Conservation (phyloP, 2,329 filamentous ascomycete genomes). For the Diaporthe sp. region DNA sequence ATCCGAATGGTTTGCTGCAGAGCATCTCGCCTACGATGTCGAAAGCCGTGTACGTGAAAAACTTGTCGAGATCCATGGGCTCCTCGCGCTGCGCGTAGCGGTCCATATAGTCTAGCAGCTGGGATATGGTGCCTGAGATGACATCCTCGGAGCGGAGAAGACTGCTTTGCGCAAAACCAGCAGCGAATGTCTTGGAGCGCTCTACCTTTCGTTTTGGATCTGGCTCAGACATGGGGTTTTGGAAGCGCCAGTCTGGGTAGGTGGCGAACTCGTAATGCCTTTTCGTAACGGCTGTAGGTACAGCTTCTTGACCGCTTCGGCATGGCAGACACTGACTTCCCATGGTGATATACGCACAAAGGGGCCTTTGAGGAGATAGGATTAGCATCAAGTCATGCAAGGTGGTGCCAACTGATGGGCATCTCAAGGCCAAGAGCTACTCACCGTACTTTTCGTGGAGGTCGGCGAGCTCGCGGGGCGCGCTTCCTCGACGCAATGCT, state of each 20-base stretch:
- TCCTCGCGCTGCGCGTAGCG: conserved; percentile 26
- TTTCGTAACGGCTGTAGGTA: background rate
- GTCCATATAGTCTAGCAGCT: conserved; percentile 38
- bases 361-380: background rate
- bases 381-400: background rate
- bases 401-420: too few relatives aligned
- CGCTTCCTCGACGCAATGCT: background rate
- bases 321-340: conserved; percentile 13
- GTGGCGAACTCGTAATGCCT: conserved; percentile 13
- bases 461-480: background rate
- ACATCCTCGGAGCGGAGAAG: conserved; percentile 37
- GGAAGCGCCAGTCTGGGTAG: conserved; percentile 37
- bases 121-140: conserved; percentile 36
- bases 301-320: background rate
- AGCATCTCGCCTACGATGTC: conserved; percentile 16
- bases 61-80: conserved; percentile 37
- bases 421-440: background rate
- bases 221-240: conserved; percentile 48
- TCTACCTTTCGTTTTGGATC: conserved; percentile 48
- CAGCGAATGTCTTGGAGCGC: conserved; percentile 45
- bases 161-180: conserved; percentile 47
- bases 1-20: background rate
- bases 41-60: conserved; percentile 36
- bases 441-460: conserved; percentile 15
- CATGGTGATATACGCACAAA: conserved; percentile 15